Percentiles rank a stretch among this genome's conserved stretches.
These are phyloP conservation scores for Pseudogymnoascus sp. DNA, from an alignment of 2,329 filamentous ascomycete genomes.

Conservation along the genomic window DNA sequence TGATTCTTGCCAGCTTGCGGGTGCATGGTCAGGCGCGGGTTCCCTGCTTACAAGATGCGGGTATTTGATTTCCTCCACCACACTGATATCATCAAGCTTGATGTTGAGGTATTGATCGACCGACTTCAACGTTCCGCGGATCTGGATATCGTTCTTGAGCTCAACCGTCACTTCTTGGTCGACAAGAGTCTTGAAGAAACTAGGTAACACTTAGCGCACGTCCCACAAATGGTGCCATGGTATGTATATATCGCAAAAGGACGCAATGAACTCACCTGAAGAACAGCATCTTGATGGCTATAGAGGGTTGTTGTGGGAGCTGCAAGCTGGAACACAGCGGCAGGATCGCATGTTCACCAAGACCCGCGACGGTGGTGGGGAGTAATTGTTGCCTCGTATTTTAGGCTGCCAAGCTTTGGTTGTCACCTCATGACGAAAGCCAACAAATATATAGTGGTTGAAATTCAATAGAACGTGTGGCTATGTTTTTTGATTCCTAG, in stretches of 20 bases:
- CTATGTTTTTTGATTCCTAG: too few species aligned
- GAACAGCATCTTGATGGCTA: slow-evolving; percentile 30
- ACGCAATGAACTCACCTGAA: slow-evolving; percentile 27
- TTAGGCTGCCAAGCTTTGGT: not conserved
- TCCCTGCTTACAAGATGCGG: slow-evolving; percentile 66
- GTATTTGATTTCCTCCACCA: slow-evolving; percentile 89
- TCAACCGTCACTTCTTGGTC: slow-evolving; percentile 96
- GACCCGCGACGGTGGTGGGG: not conserved
- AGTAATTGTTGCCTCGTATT: not conserved
- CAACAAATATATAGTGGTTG: not conserved
- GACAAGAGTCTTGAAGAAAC: slow-evolving; percentile 98
- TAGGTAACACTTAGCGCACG: slow-evolving; percentile 30
- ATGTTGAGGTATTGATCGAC: slow-evolving; percentile 99
- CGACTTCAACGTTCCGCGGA: slow-evolving; percentile 89
- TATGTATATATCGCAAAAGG: not conserved
- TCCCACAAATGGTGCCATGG: slow-evolving; percentile 6
- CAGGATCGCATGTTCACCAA: not conserved
- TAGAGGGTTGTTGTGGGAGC: not conserved
- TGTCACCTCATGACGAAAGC: not conserved
- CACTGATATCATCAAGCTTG: slow-evolving; percentile 91
- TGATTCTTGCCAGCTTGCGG: not conserved
- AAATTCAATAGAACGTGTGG: not conserved
- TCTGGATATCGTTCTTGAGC: slow-evolving; percentile 98
- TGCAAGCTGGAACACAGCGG: not conserved
- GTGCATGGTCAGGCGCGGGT: not conserved